Evolutionary conservation across 2,329 filamentous ascomycete genomes (phyloP).

Genomic region (Monilinia aucupariae): DNA sequence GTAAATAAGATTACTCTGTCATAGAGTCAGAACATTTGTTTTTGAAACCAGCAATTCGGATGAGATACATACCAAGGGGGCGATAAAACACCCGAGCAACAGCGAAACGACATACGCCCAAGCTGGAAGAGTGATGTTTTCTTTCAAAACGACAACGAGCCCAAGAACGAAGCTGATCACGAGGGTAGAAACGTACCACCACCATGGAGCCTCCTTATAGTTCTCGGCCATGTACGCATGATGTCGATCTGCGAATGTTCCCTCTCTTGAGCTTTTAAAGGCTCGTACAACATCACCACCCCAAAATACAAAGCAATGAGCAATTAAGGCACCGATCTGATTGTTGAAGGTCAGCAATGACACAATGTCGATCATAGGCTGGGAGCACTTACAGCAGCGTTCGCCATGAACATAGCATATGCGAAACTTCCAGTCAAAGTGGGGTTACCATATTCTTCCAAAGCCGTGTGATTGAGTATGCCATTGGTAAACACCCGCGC

Average conservation of each 20-base stretch:
- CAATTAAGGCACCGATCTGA: constrained; percentile 51
- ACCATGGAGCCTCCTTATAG: constrained; percentile 45
- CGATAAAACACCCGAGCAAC: constrained; percentile 39
- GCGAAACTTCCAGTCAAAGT: constrained; percentile 46
- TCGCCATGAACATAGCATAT: constrained; percentile 51
- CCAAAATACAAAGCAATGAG: constrained; percentile 51
- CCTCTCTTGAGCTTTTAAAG: constrained; percentile 43
- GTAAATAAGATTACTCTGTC: constrained; percentile 47
- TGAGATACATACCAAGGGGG: constrained; percentile 42
- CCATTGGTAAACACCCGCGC: constrained; percentile 38
- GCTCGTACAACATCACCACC: constrained; percentile 46
- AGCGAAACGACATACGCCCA: constrained; percentile 42
- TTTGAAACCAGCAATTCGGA: neutral
- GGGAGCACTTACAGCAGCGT: constrained; percentile 44
- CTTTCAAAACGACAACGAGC: constrained; percentile 38
- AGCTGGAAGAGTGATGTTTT: constrained; percentile 38
- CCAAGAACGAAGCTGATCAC: constrained; percentile 45
- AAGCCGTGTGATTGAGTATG: constrained; percentile 40
- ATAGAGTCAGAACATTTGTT: constrained; percentile 17
- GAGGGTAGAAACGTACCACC: constrained; percentile 47
- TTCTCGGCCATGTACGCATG: constrained; percentile 44
- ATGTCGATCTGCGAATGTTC: constrained; percentile 43
- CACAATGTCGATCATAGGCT: neutral
- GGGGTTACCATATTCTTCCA: constrained; percentile 44
- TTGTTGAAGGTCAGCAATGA: neutral